These are phyloP conservation scores for Daldinia loculata DNA, from an alignment of 495 filamentous ascomycete genomes.

Conservation along the genomic window DNA sequence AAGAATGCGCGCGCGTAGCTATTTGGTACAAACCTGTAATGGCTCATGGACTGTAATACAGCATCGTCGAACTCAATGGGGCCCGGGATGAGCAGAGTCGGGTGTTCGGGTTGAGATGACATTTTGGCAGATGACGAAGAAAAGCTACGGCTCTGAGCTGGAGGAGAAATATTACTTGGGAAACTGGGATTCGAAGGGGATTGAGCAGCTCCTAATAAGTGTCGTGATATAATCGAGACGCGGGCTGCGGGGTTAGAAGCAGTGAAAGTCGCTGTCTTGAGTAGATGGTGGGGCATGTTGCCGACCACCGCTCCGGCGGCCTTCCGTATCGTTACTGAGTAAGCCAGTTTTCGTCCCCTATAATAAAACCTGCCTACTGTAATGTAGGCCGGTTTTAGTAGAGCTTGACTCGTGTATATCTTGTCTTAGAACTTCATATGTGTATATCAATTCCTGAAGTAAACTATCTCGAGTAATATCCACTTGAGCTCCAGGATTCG, in stretches of 20 bases:
- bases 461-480: slow-evolving; percentile 7
- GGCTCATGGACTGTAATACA: slow-evolving; percentile 92
- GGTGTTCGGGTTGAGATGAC: slow-evolving; percentile 82
- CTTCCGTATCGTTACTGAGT: slow-evolving; percentile 43
- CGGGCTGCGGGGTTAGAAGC: slow-evolving; percentile 72
- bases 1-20: background rate
- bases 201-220: slow-evolving; percentile 67
- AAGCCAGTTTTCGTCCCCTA: slow-evolving; percentile 44
- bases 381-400: slow-evolving; percentile 8
- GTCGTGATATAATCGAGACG: slow-evolving; percentile 81
- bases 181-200: slow-evolving; percentile 63
- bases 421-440: background rate
- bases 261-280: slow-evolving; percentile 35
- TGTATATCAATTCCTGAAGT: background rate
- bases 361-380: background rate
- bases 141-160: slow-evolving; percentile 48
- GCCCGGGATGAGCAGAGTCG: slow-evolving; percentile 89
- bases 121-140: slow-evolving; percentile 61
- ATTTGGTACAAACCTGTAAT: slow-evolving; percentile 77
- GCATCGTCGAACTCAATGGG: slow-evolving; percentile 99
- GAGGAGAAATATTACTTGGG: slow-evolving; percentile 71
- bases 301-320: slow-evolving; percentile 46
- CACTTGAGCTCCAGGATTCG: background rate
- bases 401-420: slow-evolving; percentile 20
- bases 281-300: slow-evolving; percentile 54